These are phyloP conservation scores for Starmerella apis DNA, from an alignment of 805 yeast genomes.

Conservation along the genomic window DNA sequence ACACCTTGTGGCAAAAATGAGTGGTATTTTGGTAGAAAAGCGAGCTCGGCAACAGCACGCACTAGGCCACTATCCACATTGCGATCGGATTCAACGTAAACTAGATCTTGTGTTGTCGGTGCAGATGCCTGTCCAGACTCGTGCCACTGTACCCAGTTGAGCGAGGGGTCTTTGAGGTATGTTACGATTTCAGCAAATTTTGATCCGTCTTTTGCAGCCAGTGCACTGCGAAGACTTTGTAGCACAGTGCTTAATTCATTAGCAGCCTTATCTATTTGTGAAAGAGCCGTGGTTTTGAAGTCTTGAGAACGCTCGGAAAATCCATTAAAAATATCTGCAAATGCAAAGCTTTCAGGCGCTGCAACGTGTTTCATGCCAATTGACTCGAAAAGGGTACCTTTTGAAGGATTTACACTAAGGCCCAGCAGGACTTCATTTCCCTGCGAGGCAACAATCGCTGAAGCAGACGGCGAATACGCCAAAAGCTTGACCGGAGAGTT, in stretches of 20 bases:
- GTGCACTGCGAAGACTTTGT: slow-evolving; percentile 38
- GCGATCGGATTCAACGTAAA: slow-evolving; percentile 56
- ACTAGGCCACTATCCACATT: slow-evolving; percentile 53
- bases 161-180: slow-evolving; percentile 17
- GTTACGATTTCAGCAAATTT: slow-evolving; percentile 19
- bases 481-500: slow-evolving; percentile 6
- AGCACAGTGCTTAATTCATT: slow-evolving; percentile 34
- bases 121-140: slow-evolving; percentile 17
- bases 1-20: slow-evolving; percentile 44
- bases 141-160: slow-evolving; percentile 18
- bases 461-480: slow-evolving; percentile 15
- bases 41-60: slow-evolving; percentile 36
- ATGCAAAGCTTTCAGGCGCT: slow-evolving; percentile 15
- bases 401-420: slow-evolving; percentile 22
- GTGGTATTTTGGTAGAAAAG: slow-evolving; percentile 30
- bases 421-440: slow-evolving; percentile 19
- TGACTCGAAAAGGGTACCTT: slow-evolving; percentile 24
- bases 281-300: slow-evolving; percentile 5
- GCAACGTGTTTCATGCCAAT: slow-evolving; percentile 22
- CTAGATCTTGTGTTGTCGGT: slow-evolving; percentile 33
- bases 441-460: slow-evolving; percentile 14
- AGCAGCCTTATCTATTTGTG: slow-evolving; percentile 37
- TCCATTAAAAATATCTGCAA: slow-evolving; percentile 33
- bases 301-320: slow-evolving; percentile 25
- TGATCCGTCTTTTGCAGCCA: slow-evolving; percentile 28